Conservation (phyloP, 305 asterid species). For the Rubia occidens region DNA sequence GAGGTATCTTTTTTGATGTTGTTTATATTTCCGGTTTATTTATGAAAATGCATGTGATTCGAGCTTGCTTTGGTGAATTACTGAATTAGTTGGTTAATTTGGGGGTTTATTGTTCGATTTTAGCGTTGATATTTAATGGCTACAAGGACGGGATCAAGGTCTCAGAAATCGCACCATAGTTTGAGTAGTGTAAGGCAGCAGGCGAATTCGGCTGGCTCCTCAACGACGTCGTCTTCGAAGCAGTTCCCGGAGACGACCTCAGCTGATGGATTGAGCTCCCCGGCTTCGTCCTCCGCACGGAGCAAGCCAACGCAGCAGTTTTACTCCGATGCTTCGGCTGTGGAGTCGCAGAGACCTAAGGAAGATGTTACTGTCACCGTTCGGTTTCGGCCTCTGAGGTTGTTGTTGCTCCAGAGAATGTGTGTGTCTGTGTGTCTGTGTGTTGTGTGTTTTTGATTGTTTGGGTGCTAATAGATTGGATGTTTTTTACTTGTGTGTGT, state of each 20-base stretch:
- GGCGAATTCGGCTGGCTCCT: conserved; percentile 57
- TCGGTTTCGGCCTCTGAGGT: conserved; percentile 98
- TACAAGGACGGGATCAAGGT: conserved; percentile 46
- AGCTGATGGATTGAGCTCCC: conserved; percentile 61
- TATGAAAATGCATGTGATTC: conserved; percentile 7
- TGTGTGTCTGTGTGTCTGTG: background rate
- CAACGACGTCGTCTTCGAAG: conserved; percentile 81
- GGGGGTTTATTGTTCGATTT: background rate
- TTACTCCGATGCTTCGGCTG: conserved; percentile 37
- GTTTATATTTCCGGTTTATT: background rate
- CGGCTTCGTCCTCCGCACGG: conserved; percentile 75
- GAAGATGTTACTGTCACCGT: conserved; percentile 94
- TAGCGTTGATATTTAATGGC: conserved; percentile 32
- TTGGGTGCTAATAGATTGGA: background rate
- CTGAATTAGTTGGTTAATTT: background rate
- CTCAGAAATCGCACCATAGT: conserved; percentile 28
- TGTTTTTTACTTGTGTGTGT: background rate
- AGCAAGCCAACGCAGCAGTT: conserved; percentile 56
- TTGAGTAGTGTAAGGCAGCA: conserved; percentile 21
- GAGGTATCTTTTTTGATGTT: background rate
- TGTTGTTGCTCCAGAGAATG: conserved; percentile 24
- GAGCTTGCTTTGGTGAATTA: background rate
- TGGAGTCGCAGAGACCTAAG: conserved; percentile 58
- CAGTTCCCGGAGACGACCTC: conserved; percentile 60
- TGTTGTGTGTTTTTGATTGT: background rate